Conservation (phyloP, 345 rosid species). For the Lepidium didymum region DNA sequence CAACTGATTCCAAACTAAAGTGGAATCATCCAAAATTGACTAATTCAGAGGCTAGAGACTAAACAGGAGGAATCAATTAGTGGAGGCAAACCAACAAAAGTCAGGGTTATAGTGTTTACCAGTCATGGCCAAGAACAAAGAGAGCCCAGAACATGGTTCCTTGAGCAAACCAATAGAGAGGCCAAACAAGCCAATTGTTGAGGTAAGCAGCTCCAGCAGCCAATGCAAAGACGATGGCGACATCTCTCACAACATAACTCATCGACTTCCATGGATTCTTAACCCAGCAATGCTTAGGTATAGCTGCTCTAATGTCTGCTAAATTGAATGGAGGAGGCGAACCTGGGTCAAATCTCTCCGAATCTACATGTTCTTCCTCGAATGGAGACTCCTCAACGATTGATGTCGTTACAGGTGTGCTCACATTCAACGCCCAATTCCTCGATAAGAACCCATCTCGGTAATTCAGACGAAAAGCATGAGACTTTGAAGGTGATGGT, state of each 20-base stretch:
- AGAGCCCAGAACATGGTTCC: conserved; percentile 99
- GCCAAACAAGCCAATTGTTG: conserved; percentile 79
- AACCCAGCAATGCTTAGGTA: conserved; percentile 92
- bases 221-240: conserved; percentile 53
- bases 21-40: conserved; percentile 12
- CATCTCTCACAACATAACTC: conserved; percentile 76
- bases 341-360: conserved; percentile 35
- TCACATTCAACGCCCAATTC: conserved; percentile 54
- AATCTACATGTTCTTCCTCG: conserved; percentile 22
- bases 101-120: conserved; percentile 32
- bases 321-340: conserved; percentile 69
- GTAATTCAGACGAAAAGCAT: conserved; percentile 29
- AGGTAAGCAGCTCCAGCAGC: conserved; percentile 72
- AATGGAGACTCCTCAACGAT: conserved; percentile 2
- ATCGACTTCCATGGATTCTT: conserved; percentile 76
- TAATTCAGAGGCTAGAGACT: background rate
- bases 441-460: conserved; percentile 7
- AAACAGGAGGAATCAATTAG: background rate
- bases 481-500: background rate
- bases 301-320: conserved; percentile 69
- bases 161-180: conserved; percentile 83
- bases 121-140: conserved; percentile 95
- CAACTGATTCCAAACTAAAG: conserved; percentile 3
- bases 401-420: conserved; percentile 35
- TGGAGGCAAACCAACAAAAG: background rate